These are phyloP conservation scores for Citrullus mucosospermus DNA, from an alignment of 306 rosid species.

Conservation along the genomic window DNA sequence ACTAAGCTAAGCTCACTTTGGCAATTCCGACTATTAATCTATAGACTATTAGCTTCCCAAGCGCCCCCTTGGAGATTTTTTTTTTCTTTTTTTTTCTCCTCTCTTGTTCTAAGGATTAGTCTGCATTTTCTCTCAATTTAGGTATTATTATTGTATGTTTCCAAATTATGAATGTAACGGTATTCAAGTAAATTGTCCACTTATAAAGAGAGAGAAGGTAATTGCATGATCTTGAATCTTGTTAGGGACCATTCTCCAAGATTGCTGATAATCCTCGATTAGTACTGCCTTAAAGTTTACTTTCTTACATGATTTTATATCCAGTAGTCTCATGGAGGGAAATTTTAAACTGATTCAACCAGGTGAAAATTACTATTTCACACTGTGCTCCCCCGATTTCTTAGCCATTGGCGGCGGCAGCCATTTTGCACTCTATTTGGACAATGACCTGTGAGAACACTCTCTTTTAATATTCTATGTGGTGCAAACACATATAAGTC, in stretches of 20 bases:
- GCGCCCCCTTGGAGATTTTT: no score
- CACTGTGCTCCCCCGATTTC: slow-evolving; percentile 57
- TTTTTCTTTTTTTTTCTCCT: background rate
- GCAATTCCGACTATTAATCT: no score
- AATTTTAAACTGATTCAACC: slow-evolving; percentile 13
- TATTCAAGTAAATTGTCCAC: background rate
- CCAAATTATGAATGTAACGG: background rate
- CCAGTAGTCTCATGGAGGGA: background rate
- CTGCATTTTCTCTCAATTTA: background rate
- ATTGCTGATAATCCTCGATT: background rate
- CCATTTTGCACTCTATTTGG: slow-evolving; percentile 82
- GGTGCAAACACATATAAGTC: background rate
- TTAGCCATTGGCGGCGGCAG: slow-evolving; percentile 86
- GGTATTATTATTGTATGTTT: background rate
- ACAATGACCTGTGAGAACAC: slow-evolving; percentile 70
- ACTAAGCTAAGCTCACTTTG: no score
- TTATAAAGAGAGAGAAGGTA: background rate
- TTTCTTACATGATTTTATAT: background rate
- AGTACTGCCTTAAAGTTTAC: background rate
- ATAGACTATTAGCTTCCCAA: no score
- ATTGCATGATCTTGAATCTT: background rate
- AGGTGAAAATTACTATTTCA: slow-evolving; percentile 83
- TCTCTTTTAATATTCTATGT: background rate
- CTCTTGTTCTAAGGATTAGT: background rate
- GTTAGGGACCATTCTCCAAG: background rate